These are phyloP conservation scores for Cyberlindnera subsufficiens DNA, from an alignment of 805 yeast genomes.

Conservation along the genomic window DNA sequence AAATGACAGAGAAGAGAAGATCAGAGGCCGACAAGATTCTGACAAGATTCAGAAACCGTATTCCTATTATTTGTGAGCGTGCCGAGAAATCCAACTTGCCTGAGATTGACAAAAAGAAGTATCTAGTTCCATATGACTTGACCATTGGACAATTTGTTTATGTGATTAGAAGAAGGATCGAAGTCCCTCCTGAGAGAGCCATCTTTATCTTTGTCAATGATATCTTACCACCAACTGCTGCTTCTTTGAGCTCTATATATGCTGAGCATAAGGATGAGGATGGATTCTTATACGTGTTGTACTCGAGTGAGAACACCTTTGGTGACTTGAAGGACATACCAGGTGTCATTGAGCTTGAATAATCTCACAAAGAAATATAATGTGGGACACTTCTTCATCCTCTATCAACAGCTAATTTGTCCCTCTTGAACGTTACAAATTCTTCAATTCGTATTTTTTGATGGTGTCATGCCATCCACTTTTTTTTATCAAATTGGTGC, in stretches of 20 bases:
- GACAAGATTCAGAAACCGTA: constrained; percentile 83
- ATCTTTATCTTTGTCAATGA: constrained; percentile 96
- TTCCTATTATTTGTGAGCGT: constrained; percentile 95
- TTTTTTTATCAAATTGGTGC: too few species aligned
- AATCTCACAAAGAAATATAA: not conserved
- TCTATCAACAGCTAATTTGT: not conserved
- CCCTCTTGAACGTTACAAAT: not conserved
- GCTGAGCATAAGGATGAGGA: constrained; percentile 98
- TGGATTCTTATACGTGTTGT: constrained; percentile 92
- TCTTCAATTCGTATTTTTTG: too few species aligned
- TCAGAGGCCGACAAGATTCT: constrained; percentile 91
- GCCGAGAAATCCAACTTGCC: constrained; percentile 96
- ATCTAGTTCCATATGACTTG: constrained; percentile 91
- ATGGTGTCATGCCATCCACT: too few species aligned
- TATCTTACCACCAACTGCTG: constrained; percentile 96
- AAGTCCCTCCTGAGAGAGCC: constrained; percentile 95
- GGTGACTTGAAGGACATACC: constrained; percentile 35
- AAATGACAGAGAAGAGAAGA: constrained; percentile 69
- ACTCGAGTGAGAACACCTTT: constrained; percentile 97
- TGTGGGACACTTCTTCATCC: not conserved
- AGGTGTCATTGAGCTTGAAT: constrained; percentile 2
- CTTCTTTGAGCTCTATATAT: constrained; percentile 89
- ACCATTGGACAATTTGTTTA: constrained; percentile 98
- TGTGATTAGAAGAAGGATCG: constrained; percentile 93
- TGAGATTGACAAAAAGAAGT: constrained; percentile 94